Evolutionary conservation across 176 grass and related monocot species (phyloP).

Genomic region (Panicum miliaceum): DNA sequence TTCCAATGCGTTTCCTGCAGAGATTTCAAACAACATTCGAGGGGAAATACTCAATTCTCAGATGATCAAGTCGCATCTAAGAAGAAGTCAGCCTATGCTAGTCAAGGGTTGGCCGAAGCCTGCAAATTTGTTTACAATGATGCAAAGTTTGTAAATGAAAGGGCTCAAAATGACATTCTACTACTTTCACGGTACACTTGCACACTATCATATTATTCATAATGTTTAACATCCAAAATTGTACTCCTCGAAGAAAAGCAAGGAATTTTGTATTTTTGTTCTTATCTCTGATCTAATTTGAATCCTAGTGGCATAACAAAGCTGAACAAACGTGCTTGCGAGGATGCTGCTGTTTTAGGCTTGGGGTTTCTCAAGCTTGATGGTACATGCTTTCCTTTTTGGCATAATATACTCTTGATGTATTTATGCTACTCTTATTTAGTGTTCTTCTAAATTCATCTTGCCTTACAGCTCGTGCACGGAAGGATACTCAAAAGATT

Average conservation of each 20-base stretch:
- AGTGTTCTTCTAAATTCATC: constrained; percentile 40
- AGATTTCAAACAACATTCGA: constrained; percentile 37
- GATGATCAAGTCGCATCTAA: constrained; percentile 40
- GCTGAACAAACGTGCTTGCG: constrained; percentile 81
- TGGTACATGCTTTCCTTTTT: constrained; percentile 56
- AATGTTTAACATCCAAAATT: background rate
- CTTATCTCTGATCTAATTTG: constrained; percentile 33
- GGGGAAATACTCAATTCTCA: constrained; percentile 46
- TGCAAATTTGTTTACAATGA: constrained; percentile 91
- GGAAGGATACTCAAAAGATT: constrained; percentile 83
- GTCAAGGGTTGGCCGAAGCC: constrained; percentile 76
- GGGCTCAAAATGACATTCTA: constrained; percentile 86
- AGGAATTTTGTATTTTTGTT: constrained; percentile 1
- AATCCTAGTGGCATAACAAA: constrained; percentile 82
- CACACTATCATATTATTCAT: background rate
- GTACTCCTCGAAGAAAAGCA: background rate
- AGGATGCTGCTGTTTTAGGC: constrained; percentile 92
- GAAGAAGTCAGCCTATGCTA: constrained; percentile 50
- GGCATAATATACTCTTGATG: background rate
- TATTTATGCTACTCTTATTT: constrained; percentile 13
- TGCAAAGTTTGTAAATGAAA: constrained; percentile 99
- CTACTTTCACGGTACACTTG: constrained; percentile 85
- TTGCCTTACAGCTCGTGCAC: constrained; percentile 75
- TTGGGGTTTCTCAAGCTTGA: constrained; percentile 89
- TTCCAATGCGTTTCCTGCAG: constrained; percentile 36